Conservation (phyloP, 2,329 filamentous ascomycete genomes). For the Alternaria panax region DNA sequence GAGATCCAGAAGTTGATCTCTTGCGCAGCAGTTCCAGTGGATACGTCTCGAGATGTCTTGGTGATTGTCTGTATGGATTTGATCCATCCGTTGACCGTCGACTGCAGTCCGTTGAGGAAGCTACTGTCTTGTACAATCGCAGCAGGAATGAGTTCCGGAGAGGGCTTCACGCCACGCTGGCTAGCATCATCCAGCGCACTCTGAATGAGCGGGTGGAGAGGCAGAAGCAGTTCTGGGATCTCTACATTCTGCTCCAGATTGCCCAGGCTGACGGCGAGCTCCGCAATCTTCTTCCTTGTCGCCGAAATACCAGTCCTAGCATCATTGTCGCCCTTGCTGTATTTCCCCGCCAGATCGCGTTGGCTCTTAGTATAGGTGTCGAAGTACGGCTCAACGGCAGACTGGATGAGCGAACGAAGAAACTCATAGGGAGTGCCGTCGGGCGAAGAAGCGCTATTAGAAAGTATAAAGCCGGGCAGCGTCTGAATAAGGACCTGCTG, state of each 20-base stretch:
- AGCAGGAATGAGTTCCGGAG: slow-evolving; percentile 78
- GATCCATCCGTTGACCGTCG: slow-evolving; percentile 96
- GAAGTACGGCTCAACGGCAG: slow-evolving; percentile 93
- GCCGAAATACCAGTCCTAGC: slow-evolving; percentile 93
- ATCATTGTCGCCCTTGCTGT: slow-evolving; percentile 82
- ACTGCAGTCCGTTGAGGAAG: slow-evolving; percentile 92
- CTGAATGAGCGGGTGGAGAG: slow-evolving; percentile 89
- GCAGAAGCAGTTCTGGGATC: slow-evolving; percentile 88
- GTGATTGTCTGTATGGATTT: slow-evolving; percentile 97
- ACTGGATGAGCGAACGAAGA: slow-evolving; percentile 88
- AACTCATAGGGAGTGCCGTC: slow-evolving; percentile 88
- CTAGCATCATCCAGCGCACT: slow-evolving; percentile 80
- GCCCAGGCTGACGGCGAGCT: slow-evolving; percentile 86
- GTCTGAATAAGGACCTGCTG: slow-evolving; percentile 94
- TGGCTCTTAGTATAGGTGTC: slow-evolving; percentile 86
- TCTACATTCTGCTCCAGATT: slow-evolving; percentile 98
- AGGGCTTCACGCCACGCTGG: slow-evolving; percentile 70
- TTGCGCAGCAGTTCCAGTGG: slow-evolving; percentile 83
- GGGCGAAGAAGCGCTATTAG: slow-evolving; percentile 73
- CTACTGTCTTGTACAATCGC: slow-evolving; percentile 84
- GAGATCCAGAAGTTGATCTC: slow-evolving; percentile 99
- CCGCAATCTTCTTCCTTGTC: slow-evolving; percentile 96
- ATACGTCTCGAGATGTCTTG: slow-evolving; percentile 86
- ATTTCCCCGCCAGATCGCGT: slow-evolving; percentile 52
- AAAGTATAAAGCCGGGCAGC: slow-evolving; percentile 79